Base-by-base conservation (phyloP, 306 rosid species). In the Mucuna pruriens region DNA sequence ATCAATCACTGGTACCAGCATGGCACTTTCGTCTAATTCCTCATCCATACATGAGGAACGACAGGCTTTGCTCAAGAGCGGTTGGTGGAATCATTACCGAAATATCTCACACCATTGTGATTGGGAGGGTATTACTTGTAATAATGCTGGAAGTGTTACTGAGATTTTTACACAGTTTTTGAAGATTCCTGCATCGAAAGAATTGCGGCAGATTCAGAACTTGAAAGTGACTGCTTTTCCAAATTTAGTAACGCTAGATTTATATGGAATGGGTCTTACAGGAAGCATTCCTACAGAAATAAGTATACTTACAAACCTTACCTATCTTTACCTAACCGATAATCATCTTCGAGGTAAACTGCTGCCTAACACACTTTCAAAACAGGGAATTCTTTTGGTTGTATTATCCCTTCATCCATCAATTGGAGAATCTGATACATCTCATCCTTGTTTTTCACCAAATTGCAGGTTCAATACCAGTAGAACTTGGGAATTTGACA, bases 61-160 rank as follows among this genome's bases (percentile, higher is more conserved):
- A 40, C 4, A 69, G 0, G 83, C 77, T 54, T 26, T 79, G 77
- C 9, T 39, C 31, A 13, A 19, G 0, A 69, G 55, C 9, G 42
- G 40, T 3, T 79, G 76, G 83, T 79, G 83, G 83, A 40, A 2
- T 55, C 0, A 9, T 39, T 11, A 4, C 46, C 7, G 3, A 2
- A 40, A 54, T 5, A 25, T 39, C 58, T 54, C 60, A 68, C 13
- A 55, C 36, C 77, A 34, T 26, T 79, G 83, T 23, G 2, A 25
- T n/a, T 79, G 83, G 77, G 3, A 36, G 0, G 26, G 62, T 71
- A 68, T 79, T 2, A 1, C 0, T 1, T 79, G 83, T 22, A 42
- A 55, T 42, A 61, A 40, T 0, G 71, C 23, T 22, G 76, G 71
- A 79, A 79, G 71, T 38, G 52, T 79, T 29, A 70, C 4, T 49